Evolutionary conservation across 23 red algal genomes (phyloP).

Genomic region (Gracilaria gracilis): DNA sequence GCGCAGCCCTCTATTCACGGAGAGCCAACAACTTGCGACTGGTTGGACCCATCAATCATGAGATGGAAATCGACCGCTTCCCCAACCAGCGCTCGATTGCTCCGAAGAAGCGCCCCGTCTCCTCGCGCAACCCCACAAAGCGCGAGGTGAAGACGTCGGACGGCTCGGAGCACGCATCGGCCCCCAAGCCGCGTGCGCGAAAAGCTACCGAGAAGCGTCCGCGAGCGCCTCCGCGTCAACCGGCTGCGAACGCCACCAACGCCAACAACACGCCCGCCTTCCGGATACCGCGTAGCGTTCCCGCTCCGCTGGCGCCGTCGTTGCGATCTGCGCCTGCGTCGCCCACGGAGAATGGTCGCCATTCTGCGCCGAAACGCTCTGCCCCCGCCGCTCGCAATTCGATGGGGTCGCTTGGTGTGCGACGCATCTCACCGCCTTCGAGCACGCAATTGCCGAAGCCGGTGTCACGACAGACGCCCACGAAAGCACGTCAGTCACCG

Average conservation of each 20-base stretch:
- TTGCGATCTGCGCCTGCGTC: conserved; percentile 16
- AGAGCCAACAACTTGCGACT: conserved; percentile 12
- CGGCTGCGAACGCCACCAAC: neutral
- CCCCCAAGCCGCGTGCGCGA: neutral
- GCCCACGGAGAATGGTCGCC: conserved; percentile 3
- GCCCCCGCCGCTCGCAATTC: neutral
- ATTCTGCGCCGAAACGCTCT: neutral
- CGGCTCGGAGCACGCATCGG: neutral
- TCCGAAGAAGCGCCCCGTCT: neutral
- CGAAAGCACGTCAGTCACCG: neutral
- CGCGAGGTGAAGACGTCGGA: neutral
- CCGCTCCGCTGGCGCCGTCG: neutral
- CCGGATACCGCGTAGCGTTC: conserved; percentile 1
- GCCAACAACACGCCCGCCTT: neutral
- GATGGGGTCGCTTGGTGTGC: neutral
- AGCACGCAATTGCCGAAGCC: neutral
- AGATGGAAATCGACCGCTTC: conserved; percentile 42
- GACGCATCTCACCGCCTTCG: neutral
- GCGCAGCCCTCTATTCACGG: conserved; percentile 28
- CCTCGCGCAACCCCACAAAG: neutral
- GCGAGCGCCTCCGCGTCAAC: neutral
- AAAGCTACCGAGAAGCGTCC: conserved; percentile 32
- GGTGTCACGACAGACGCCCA: neutral
- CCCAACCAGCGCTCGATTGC: neutral
- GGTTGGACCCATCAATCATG: conserved; percentile 36